A percentile compares a stretch with the other conserved stretches of the same genome.
Evolutionary conservation across 441 rosid genomes (phyloP).

Genomic region (Pelargonium australe): DNA sequence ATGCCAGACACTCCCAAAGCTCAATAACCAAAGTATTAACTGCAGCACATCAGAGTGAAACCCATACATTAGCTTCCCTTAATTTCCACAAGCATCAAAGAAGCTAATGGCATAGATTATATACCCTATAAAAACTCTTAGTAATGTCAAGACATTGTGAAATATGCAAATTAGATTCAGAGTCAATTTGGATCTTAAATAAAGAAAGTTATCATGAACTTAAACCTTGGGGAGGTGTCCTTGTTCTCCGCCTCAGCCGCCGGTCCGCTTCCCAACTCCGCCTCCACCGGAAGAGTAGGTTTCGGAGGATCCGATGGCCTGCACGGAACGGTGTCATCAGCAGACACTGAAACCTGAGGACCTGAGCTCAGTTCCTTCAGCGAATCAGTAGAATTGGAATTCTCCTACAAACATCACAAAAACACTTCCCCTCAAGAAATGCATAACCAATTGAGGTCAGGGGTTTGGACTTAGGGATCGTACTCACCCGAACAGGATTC

Average conservation of each 20-base stretch:
- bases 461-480: neutral
- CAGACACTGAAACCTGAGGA: constrained; percentile 30
- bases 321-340: constrained; percentile 37
- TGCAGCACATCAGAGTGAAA: neutral
- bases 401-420: constrained; percentile 32
- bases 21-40: neutral
- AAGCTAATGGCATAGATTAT: too few species aligned
- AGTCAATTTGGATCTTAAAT: neutral
- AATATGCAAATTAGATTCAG: neutral
- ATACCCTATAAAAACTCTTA: too few species aligned
- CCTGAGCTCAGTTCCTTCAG: constrained; percentile 38
- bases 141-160: too few species aligned
- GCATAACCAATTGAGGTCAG: constrained; percentile 4
- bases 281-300: constrained; percentile 21
- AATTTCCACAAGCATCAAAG: neutral
- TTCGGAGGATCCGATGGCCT: constrained; percentile 40
- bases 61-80: neutral
- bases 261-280: constrained; percentile 30
- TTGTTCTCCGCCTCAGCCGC: constrained; percentile 38
- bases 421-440: neutral
- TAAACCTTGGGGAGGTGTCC: constrained; percentile 50
- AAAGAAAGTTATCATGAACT: neutral
- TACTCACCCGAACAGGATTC: constrained; percentile 39
- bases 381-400: constrained; percentile 47
- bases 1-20: neutral